Evolutionary conservation across 331 rosid genomes (phyloP), one percentile per base, ranked within the genome.

Genomic region (Cucumis variabilis): DNA sequence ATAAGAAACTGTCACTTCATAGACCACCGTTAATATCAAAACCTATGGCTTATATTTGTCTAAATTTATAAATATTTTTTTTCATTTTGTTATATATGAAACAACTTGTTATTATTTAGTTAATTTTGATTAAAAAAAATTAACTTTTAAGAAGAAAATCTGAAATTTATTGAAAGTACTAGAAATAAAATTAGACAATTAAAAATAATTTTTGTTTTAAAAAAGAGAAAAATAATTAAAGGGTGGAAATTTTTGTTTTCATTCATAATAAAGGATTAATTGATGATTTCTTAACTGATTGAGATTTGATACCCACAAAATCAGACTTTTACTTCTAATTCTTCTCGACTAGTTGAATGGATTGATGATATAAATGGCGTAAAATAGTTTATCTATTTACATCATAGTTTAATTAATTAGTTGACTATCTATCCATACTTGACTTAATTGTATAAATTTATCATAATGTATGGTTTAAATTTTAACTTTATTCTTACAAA

Each of bases 251-350:
- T 44, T 21, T 44, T 41, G 21, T 4, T 20, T 21, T 75, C 11
- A 10, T 41, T 44, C 19, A 41, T 73, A 73, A 44, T 23, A 80
- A 27, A 51, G 63, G 85, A 73, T 85, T 74, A 63, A 30, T 84
- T 37, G 60, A 86, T 74, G 88, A 89, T 95, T 96, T 92, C 98
- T 96, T 92, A 90, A 92, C 92, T 89, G 94, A 90, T 92, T 94
- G 91, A 90, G 92, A 92, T 93, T 95, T 92, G 90, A 92, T 93
- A 92, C 94, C 96, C 96, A 96, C 93, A 94, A 93, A 94, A 94
- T 89, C 90, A 87, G 91, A 89, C 72, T 84, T 91, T 79, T 88
- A 48, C 44, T 37, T 37, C 87, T 85, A 87, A 87, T 90, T 83
- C 87, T 77, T 77, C 63, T 77, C 30, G 23, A 46, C 50, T 2